These are phyloP conservation scores for Tylopilus sp. DNA, from an alignment of 768 basidiomycete species.

Conservation along the genomic window DNA sequence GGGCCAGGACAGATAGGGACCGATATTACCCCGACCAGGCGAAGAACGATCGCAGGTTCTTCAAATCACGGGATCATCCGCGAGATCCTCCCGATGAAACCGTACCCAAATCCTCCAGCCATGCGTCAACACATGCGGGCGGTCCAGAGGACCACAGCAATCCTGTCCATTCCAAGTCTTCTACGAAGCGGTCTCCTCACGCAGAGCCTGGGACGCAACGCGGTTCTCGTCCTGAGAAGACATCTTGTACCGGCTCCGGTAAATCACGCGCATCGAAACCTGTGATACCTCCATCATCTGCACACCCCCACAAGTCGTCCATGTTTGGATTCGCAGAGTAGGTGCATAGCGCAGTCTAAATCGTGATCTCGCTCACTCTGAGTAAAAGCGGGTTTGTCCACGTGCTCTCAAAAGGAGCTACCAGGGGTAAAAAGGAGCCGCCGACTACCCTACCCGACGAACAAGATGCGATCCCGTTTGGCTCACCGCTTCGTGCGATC, in stretches of 20 bases:
- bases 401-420: slow-evolving; percentile 22
- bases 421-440: slow-evolving; percentile 5
- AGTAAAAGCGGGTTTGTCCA: slow-evolving; percentile 28
- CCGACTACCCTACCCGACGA: slow-evolving; percentile 4
- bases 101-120: slow-evolving; percentile 2
- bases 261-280: slow-evolving; percentile 22
- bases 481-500: slow-evolving; percentile 38
- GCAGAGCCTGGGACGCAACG: slow-evolving; percentile 2
- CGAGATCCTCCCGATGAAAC: slow-evolving; percentile 17
- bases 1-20: slow-evolving; percentile 10
- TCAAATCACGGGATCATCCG: slow-evolving; percentile 24
- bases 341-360: slow-evolving; percentile 7
- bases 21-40: slow-evolving; percentile 17
- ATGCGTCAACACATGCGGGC: slow-evolving; percentile 13
- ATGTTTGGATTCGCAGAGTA: slow-evolving; percentile 29
- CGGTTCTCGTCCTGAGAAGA: slow-evolving; percentile 11
- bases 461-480: slow-evolving; percentile 23
- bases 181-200: slow-evolving; percentile 10
- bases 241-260: slow-evolving; percentile 10
- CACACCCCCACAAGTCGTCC: slow-evolving; percentile 17
- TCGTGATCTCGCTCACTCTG: slow-evolving; percentile 7
- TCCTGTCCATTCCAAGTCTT: slow-evolving; percentile 13
- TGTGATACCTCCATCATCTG: slow-evolving; percentile 28
- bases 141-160: slow-evolving; percentile 8
- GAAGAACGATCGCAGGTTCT: slow-evolving; percentile 14